Base-by-base conservation (phyloP, 805 yeast genomes). In the Ogataea henricii region DNA sequence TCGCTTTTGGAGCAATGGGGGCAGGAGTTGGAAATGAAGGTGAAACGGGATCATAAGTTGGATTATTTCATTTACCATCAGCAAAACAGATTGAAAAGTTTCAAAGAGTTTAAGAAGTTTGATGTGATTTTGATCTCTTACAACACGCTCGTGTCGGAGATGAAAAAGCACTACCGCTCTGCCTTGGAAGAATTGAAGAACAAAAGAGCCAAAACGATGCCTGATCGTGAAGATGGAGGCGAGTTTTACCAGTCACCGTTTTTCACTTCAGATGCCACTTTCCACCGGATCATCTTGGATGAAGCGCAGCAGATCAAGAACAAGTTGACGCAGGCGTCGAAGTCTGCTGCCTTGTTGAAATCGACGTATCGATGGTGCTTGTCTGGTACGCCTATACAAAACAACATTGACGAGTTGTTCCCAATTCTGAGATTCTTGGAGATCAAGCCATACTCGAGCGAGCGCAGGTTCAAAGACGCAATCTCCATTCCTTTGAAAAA, bases 1-100 rank as follows among this genome's bases (percentile, higher is more conserved):
- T 85, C 96, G 0, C 73, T 94, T 33, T 69, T 92, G 44, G 73
- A 83, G 37, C 96, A 91, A 57, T 92, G 99, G 99, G 77, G 78
- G 25, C 81, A 81, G 37, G 97, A 92, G 64, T 69, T 89, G 29
- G 72, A 72, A 54, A 72, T 82, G 16, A 86, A 89, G 55, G 69
- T 89, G 4, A 79, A 79, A 49, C 70, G 71, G 0, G 66, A 70
- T 1, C 63, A 69, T 16, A 58, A 66, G 3, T 58, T 85, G 21
- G 68, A 62, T 0, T 77, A 81, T 2, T 83, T 79, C 14, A 73
- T 89, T 3, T 90, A 70, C 63, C 96, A 90, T 63, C 69, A 57
- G 59, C 64, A 70, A 14, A 76, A 73, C 42, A 64, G 66, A 33
- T 61, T 76, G 6, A 59, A 66, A 10, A 60, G 64, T 6, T 86